Evolutionary conservation across 495 filamentous ascomycete species (phyloP).

Genomic region (Jackrogersella minutella): DNA sequence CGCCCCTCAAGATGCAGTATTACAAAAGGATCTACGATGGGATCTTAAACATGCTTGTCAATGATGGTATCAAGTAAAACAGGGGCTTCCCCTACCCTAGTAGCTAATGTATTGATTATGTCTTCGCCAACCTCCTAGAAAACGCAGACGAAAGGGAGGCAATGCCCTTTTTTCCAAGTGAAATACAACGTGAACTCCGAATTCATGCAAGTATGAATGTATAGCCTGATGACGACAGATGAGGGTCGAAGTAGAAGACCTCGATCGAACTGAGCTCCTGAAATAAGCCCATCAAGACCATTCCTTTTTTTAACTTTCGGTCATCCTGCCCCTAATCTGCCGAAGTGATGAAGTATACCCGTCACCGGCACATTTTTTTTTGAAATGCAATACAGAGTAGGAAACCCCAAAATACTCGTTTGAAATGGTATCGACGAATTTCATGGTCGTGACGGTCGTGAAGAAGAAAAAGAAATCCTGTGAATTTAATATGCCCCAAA

Average conservation of each 20-base stretch:
- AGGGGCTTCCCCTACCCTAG: neutral
- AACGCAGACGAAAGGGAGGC: neutral
- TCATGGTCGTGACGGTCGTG: constrained; percentile 27
- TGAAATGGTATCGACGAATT: constrained; percentile 29
- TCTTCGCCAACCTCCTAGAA: neutral
- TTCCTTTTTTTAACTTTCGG: constrained; percentile 6
- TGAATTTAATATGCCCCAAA: neutral
- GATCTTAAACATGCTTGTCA: constrained; percentile 1
- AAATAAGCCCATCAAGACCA: constrained; percentile 12
- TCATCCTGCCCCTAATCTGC: neutral
- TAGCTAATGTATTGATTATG: constrained; percentile 6
- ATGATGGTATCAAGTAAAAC: constrained; percentile 12
- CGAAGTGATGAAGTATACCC: neutral
- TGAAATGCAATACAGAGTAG: constrained; percentile 11
- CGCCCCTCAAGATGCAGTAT: neutral
- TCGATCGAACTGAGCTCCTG: constrained; percentile 14
- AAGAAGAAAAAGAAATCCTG: constrained; percentile 30
- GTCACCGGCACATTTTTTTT: neutral
- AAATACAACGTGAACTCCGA: constrained; percentile 25
- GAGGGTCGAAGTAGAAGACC: constrained; percentile 8
- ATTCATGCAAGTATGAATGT: constrained; percentile 23
- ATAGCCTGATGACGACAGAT: constrained; percentile 15
- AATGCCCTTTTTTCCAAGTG: constrained; percentile 6
- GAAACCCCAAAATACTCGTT: constrained; percentile 13
- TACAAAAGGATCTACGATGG: neutral